Conservation (phyloP, 1,284 basidiomycete species). For the Fomitopsis pinicola region DNA sequence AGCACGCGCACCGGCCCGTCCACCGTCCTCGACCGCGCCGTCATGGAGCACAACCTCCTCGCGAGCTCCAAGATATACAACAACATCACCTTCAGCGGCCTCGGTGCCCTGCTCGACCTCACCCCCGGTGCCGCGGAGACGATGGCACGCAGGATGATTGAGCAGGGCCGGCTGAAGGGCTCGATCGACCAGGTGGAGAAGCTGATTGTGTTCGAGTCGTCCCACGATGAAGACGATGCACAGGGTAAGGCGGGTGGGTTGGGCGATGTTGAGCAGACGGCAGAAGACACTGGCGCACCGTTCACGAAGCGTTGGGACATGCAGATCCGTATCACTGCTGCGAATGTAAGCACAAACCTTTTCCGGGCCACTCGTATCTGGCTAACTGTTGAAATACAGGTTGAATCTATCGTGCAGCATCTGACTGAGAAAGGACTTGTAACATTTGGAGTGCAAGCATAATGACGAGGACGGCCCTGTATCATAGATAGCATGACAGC, state of each 20-base stretch:
- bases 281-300: conserved; percentile 83
- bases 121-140: conserved; percentile 87
- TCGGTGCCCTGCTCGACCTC: conserved; percentile 82
- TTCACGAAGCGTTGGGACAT: conserved; percentile 91
- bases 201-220: conserved; percentile 87
- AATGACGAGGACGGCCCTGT: conserved; percentile 11
- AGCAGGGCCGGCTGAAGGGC: conserved; percentile 87
- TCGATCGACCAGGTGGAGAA: conserved; percentile 93
- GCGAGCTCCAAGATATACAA: conserved; percentile 94
- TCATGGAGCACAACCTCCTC: conserved; percentile 97
- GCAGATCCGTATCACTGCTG: conserved; percentile 81
- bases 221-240: conserved; percentile 79
- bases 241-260: conserved; percentile 91
- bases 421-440: conserved; percentile 67
- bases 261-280: conserved; percentile 78
- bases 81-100: conserved; percentile 88
- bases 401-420: conserved; percentile 78
- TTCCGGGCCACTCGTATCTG: neutral
- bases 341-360: conserved; percentile 56
- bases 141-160: conserved; percentile 95
- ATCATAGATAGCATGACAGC: conserved; percentile 13
- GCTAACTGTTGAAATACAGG: conserved; percentile 35
- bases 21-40: conserved; percentile 95
- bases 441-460: conserved; percentile 30
- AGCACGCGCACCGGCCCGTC: conserved; percentile 83